These are phyloP conservation scores for Hemisphaericaspora subhashii DNA, from an alignment of 1,139 yeast species.

Conservation along the genomic window DNA sequence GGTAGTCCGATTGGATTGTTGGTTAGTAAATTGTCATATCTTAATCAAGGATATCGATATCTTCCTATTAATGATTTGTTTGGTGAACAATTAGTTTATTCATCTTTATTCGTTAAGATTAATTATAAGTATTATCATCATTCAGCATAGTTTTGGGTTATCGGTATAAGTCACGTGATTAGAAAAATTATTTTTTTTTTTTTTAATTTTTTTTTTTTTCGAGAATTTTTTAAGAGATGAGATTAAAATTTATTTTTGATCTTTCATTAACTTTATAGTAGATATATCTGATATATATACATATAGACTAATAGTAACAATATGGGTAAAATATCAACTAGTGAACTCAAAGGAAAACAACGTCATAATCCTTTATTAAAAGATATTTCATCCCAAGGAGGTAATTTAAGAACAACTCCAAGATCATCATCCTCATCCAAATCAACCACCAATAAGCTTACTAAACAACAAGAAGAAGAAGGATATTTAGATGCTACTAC, in stretches of 20 bases:
- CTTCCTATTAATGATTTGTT: conserved; percentile 69
- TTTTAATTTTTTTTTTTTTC: not conserved
- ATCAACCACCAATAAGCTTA: conserved; percentile 6
- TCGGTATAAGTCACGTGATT: no score
- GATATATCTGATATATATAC: no score
- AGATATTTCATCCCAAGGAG: conserved; percentile 72
- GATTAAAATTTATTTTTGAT: no score
- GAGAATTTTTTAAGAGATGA: not conserved
- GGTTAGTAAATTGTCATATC: conserved; percentile 53
- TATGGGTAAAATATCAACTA: conserved; percentile 67
- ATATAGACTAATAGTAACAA: not conserved
- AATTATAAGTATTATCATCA: conserved; percentile 28
- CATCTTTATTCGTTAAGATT: conserved; percentile 66
- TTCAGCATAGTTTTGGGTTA: no score
- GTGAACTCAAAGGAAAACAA: conserved; percentile 48
- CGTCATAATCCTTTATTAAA: conserved; percentile 78
- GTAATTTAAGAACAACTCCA: conserved; percentile 56
- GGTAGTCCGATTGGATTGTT: conserved; percentile 53
- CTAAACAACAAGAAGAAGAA: conserved; percentile 47
- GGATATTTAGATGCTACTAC: conserved; percentile 76
- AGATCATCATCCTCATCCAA: conserved; percentile 16
- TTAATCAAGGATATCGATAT: conserved; percentile 79
- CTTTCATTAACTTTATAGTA: no score
- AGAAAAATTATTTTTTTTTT: not conserved
- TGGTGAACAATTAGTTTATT: conserved; percentile 82